Evolutionary conservation across 345 rosid genomes (phyloP).

Genomic region (Geranium rotundifolium): DNA sequence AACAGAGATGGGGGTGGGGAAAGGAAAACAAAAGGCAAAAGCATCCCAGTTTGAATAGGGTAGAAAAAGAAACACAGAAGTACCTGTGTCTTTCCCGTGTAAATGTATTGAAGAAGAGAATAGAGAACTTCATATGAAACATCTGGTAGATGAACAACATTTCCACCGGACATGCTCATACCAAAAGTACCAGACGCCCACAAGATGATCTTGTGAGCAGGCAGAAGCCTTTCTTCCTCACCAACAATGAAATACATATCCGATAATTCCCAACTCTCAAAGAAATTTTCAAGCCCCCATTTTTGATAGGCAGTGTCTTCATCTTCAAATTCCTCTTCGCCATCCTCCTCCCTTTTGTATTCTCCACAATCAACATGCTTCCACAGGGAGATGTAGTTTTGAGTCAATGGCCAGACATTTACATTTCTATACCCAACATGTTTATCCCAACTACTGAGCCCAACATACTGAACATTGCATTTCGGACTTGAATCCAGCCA

Average conservation of each 20-base stretch:
- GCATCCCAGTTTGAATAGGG: background rate
- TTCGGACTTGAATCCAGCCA: conserved; percentile 90
- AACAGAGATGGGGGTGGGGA: too few relatives aligned
- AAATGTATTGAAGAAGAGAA: conserved; percentile 73
- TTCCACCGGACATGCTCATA: conserved; percentile 29
- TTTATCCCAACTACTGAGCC: conserved; percentile 91
- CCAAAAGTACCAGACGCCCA: conserved; percentile 67
- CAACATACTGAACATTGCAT: conserved; percentile 68
- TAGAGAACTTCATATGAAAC: conserved; percentile 50
- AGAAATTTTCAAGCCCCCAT: conserved; percentile 78
- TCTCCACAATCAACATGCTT: conserved; percentile 64
- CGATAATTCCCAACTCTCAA: conserved; percentile 74
- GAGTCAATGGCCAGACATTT: conserved; percentile 72
- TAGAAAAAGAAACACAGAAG: background rate
- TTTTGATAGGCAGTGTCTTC: conserved; percentile 33
- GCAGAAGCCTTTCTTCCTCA: conserved; percentile 48
- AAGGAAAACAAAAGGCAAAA: background rate
- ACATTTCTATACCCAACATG: conserved; percentile 96
- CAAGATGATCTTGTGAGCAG: conserved; percentile 83
- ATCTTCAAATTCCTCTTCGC: conserved; percentile 36
- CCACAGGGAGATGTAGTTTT: conserved; percentile 69
- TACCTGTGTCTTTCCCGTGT: conserved; percentile 73
- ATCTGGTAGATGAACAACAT: conserved; percentile 38
- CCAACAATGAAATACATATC: conserved; percentile 67
- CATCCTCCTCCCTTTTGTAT: conserved; percentile 34